These are phyloP conservation scores for Begonia masoniana DNA, from an alignment of 306 rosid genomes.

Conservation along the genomic window DNA sequence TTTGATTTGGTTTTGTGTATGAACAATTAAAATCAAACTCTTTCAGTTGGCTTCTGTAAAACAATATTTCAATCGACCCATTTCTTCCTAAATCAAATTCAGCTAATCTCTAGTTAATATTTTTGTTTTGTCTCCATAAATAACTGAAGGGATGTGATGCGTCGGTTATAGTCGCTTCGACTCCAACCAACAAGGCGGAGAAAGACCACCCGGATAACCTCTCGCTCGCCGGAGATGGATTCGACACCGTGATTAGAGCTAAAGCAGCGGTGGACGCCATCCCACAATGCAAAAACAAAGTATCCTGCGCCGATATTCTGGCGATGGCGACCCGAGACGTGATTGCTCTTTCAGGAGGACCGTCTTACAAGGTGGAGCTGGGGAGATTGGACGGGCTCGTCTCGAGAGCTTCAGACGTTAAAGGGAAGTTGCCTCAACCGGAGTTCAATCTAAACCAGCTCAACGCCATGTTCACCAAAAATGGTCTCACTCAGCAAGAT, in stretches of 20 bases:
- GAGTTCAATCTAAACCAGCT: not conserved
- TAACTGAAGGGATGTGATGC: constrained; percentile 41
- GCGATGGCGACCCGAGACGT: constrained; percentile 53
- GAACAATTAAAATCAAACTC: too few species aligned
- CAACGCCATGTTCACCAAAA: not conserved
- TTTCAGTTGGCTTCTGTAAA: too few species aligned
- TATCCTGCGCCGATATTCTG: constrained; percentile 45
- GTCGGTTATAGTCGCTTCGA: constrained; percentile 22
- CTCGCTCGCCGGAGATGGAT: constrained; percentile 51
- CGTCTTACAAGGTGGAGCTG: not conserved
- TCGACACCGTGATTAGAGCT: constrained; percentile 43
- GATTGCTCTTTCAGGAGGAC: constrained; percentile 19
- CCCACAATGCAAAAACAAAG: constrained; percentile 29
- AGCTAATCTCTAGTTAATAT: too few species aligned
- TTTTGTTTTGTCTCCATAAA: not conserved
- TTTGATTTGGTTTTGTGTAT: too few species aligned
- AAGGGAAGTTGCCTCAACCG: not conserved
- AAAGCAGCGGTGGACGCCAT: constrained; percentile 32
- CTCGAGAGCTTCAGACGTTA: not conserved
- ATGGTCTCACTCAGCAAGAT: not conserved
- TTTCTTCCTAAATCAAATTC: too few species aligned
- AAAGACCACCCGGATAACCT: constrained; percentile 34
- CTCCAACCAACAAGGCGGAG: constrained; percentile 38
- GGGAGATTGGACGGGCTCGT: not conserved
- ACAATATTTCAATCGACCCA: too few species aligned